Evolutionary conservation across 768 basidiomycete genomes (phyloP), one percentile per base, ranked within the genome.

Genomic region (Tricholoma furcatifolium): DNA sequence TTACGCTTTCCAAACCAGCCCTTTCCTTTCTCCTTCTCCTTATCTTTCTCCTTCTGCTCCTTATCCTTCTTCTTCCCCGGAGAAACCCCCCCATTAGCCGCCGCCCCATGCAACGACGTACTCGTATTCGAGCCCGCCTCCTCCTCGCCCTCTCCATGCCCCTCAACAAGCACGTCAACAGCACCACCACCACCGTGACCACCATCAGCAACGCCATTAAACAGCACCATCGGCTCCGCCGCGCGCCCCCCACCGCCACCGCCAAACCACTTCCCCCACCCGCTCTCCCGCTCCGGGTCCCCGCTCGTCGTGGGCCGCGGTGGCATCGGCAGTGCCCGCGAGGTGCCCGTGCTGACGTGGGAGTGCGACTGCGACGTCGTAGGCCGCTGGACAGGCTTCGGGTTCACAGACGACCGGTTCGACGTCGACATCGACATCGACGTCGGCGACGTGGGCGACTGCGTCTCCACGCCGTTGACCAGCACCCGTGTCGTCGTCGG

Each of bases 31-130:
- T n/a, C 21, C 24, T 32, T 32, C 3, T 18, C 39, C 17, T 44
- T 45, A 27, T 76, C 61, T 62, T 73, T 62, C 61, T 76, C 60
- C 62, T 66, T 65, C 11, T 53, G 36, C 62, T 71, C 73, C 62
- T 73, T 73, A 21, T 50, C 52, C 45, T 48, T 52, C 23, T 39
- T 44, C 35, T n/a, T 21, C 30, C 36, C 51, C 14, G 9, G 9
- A 42, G 17, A 24, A n/a, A 6, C 5, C 4, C 17, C 21, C 27
- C 50, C 54, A 43, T 34, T 43, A 10, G 23, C 35, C 24, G 23
- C 35, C 24, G 17, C 41, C 21, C 40, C 52, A 50, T 48, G 63
- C 67, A 48, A 17, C 61, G 65, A 30, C 50, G 63, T 54, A 50
- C 55, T 53, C 23, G 59, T 58, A 36, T 47, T 47, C 11, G 47